phyloP scores from a whole-genome alignment of 192 early-diverging fungal species.

The Chytriomyces sp. region DNA sequence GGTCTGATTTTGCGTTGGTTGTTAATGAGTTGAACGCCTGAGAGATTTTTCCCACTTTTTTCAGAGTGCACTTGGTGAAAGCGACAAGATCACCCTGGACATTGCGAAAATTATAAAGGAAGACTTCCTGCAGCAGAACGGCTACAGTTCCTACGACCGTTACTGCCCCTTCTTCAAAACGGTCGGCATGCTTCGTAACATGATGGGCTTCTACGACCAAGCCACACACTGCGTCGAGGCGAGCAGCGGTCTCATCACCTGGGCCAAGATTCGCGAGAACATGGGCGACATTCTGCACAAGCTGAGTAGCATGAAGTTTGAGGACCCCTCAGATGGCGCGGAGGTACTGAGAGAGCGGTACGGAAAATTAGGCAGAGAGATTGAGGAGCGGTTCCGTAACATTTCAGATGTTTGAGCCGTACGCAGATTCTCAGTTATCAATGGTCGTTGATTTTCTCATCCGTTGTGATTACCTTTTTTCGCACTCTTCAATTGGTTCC shows the following conservation, averaged over 20 bases:
- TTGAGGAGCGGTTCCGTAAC: slow-evolving; percentile 45
- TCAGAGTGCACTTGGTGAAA: slow-evolving; percentile 80
- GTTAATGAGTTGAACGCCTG: neutral
- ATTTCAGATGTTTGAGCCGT: slow-evolving; percentile 18
- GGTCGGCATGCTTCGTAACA: slow-evolving; percentile 96
- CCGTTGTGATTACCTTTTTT: too few relatives aligned
- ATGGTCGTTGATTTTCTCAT: too few relatives aligned
- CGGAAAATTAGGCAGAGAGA: slow-evolving; percentile 88
- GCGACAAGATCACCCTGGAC: slow-evolving; percentile 99
- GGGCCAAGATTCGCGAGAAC: slow-evolving; percentile 92
- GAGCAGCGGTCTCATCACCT: slow-evolving; percentile 84
- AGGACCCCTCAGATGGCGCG: slow-evolving; percentile 97
- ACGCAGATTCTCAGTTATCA: too few relatives aligned
- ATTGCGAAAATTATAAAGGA: slow-evolving; percentile 98
- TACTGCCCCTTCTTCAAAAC: slow-evolving; percentile 99
- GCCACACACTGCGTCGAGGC: slow-evolving; percentile 95
- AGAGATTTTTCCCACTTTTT: neutral
- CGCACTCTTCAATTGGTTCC: too few relatives aligned
- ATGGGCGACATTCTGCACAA: slow-evolving; percentile 94
- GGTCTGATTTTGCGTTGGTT: slow-evolving; percentile 44
- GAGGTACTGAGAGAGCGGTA: slow-evolving; percentile 84
- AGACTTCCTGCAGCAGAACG: slow-evolving; percentile 99
- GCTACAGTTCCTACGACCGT: slow-evolving; percentile 97
- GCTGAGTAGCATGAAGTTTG: slow-evolving; percentile 99
- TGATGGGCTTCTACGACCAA: slow-evolving; percentile 95